Evolutionary conservation across 768 basidiomycete species (phyloP), one percentile per base, ranked within the genome.

Genomic region (Cubamyces lactineus): DNA sequence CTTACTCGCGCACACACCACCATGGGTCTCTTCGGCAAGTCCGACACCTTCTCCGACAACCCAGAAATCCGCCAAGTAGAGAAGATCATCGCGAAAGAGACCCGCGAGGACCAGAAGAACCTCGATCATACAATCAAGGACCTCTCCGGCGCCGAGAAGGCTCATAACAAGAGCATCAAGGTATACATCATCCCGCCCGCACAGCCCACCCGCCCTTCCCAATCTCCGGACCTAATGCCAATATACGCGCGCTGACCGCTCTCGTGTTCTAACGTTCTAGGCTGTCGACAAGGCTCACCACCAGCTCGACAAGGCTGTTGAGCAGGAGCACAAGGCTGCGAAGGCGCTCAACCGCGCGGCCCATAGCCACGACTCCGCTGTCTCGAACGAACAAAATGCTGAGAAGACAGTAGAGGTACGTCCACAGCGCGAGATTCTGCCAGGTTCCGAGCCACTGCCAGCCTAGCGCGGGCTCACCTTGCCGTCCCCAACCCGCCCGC

Each of bases 81-180:
- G 69, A 82, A 79, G 57, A 71, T 73, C 17, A 71, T 84, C 39
- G 66, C 74, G 4, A 77, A 77, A 53, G 86, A 87, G 65, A 80
- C 81, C 17, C 83, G 81, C 66, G 74, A 77, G 24, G 85, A 86
- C 69, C 77, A 82, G 56, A 77, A 73, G 49, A 73, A 72, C 34
- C 70, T 89, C 66, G 78, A 84, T 69, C 78, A 80, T 48, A 78
- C 82, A 38, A 63, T 85, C 63, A 85, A 84, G 68, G 83, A 86
- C 51, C 74, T 89, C 34, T 72, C 74, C 19, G 74, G 75, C 34
- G 76, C 79, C 8, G 85, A 89, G 69, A 86, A 87, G 75, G 71
- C 73, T 15, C 77, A 83, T 57, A 69, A 74, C 38, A 84, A 84
- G 67, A 79, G 81, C 24, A 74, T 79, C 58, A 87, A 86, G 76